Base-by-base conservation (phyloP, 129 eudicot genomes). In the Smallanthus sonchifolius region DNA sequence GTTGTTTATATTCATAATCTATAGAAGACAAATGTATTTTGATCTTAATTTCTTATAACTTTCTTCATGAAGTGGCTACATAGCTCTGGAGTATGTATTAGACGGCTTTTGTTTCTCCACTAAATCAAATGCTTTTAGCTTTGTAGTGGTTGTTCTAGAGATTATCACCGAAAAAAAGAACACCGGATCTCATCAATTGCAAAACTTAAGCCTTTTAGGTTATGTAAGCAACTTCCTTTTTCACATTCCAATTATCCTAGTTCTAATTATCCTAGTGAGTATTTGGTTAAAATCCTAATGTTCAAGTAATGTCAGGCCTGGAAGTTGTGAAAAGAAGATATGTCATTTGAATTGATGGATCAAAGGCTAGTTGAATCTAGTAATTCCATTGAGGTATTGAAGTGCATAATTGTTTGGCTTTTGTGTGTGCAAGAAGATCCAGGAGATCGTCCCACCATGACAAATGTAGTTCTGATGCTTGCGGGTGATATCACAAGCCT, bases 61-160 rank as follows among this genome's bases (percentile, higher is more conserved):
- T 72, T 4, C 32, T 65, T 74, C 7, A 47, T 63, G 72, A 60
- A 72, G 82, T 39, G 82, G 82, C 9, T 79, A 79, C n/a, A 79
- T 83, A 81, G 75, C 82, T 60, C 84, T 82, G 17, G 87, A 80
- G 52, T 80, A 83, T 35, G 87, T 79, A 59, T 15, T 83, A 47
- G 79, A 80, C 28, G 87, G 87, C 10, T 62, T 62, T n/a, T n/a
- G n/a, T 36, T 78, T 81, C 77, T 85, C 89, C 17, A 45, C 66
- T 37, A 84, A 81, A 65, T 85, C 88, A 0, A 86, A 81, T 38
- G 81, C 75, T 9, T 85, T 85, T 59, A 85, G 86, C 75, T 85
- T 85, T 59, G 88, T 84, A 49, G 86, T 85, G 5, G 83, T 84
- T 14, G 30, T 81, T 39, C 79, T 81, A 2, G 88, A 84, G 81